Evolutionary conservation across 441 rosid genomes (phyloP).

Genomic region (Jatropha podagrica): DNA sequence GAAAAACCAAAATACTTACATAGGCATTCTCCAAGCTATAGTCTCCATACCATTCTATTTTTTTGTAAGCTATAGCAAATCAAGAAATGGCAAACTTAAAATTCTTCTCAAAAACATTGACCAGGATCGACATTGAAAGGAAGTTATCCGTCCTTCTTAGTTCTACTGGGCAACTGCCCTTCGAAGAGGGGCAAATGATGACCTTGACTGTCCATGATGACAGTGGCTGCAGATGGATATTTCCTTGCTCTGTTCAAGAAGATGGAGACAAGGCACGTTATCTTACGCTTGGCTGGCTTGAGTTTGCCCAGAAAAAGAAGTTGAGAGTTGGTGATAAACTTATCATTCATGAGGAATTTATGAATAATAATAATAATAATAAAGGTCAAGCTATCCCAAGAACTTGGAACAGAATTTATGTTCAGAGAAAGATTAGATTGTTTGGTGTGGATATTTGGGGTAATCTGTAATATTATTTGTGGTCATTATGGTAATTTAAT

Average conservation of each 20-base stretch:
- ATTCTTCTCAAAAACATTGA: slow-evolving; percentile 21
- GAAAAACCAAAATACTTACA: too few species aligned
- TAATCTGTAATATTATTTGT: neutral
- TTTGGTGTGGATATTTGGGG: slow-evolving; percentile 5
- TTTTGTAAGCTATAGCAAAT: too few species aligned
- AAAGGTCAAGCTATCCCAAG: neutral
- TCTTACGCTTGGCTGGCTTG: slow-evolving; percentile 8
- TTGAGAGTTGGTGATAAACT: slow-evolving; percentile 15
- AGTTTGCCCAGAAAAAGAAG: neutral
- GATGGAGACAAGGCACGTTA: neutral
- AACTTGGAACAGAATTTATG: neutral
- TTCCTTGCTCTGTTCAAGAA: neutral
- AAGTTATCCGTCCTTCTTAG: slow-evolving; percentile 3
- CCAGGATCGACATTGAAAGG: slow-evolving; percentile 19
- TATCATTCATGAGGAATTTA: neutral
- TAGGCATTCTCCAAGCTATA: too few species aligned
- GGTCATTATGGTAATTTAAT: too few species aligned
- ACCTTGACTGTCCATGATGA: slow-evolving; percentile 3
- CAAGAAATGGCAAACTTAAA: too few species aligned
- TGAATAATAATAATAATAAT: neutral
- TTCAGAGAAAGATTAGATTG: neutral
- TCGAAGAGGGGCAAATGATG: neutral
- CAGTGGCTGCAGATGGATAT: neutral
- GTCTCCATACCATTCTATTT: too few species aligned
- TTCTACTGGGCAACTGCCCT: neutral